Percentiles rank a stretch among this genome's conserved stretches.
Conservation (phyloP, 1,284 basidiomycete species). For the Apiotrichum veenhuisii region DNA sequence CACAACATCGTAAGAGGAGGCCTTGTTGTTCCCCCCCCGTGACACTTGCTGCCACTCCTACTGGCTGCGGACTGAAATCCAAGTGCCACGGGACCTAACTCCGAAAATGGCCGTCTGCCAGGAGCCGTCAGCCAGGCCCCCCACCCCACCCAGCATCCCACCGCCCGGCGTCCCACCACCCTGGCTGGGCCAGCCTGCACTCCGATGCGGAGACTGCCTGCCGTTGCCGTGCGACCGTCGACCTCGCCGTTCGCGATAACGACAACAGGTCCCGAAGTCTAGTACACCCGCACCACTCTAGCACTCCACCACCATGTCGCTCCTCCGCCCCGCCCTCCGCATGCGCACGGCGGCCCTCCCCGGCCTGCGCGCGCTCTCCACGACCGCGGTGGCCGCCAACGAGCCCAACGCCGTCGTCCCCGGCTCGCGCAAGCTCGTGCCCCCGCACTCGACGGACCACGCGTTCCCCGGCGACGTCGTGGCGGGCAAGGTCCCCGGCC, state of each 20-base stretch:
- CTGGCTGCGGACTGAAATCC: neutral
- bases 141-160: neutral
- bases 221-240: too few relatives aligned
- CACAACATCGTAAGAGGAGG: neutral
- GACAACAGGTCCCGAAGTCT: neutral
- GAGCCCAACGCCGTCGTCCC: neutral
- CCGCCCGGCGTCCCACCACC: neutral
- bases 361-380: slow-evolving; percentile 5
- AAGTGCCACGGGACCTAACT: slow-evolving; percentile 1
- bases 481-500: slow-evolving; percentile 21
- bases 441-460: slow-evolving; percentile 9
- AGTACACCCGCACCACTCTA: neutral
- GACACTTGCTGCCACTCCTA: neutral
- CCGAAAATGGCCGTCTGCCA: slow-evolving; percentile 5
- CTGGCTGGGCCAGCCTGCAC: neutral
- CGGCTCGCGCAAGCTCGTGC: too few relatives aligned
- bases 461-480: slow-evolving; percentile 26
- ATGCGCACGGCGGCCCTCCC: neutral
- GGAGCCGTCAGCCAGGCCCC: neutral
- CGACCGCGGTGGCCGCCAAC: slow-evolving; percentile 2
- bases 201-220: neutral
- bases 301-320: slow-evolving; percentile 12
- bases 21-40: too few relatives aligned
- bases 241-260: neutral
- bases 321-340: slow-evolving; percentile 15